Conservation (phyloP, 257 asterid species). For the Solanum microdontum region DNA sequence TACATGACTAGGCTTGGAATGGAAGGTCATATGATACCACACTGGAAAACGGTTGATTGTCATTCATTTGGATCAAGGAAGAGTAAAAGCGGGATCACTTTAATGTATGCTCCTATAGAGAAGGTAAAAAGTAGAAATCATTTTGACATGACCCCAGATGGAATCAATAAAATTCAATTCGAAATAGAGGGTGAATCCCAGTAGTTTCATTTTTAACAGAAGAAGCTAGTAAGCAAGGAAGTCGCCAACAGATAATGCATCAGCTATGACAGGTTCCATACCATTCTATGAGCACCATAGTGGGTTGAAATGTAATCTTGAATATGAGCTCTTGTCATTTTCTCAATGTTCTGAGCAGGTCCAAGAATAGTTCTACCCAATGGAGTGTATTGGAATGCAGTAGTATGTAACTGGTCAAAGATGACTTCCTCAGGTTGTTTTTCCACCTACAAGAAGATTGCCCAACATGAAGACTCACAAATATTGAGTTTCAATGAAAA, state of each 20-base stretch:
- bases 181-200: not conserved
- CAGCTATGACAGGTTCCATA: slow-evolving; percentile 9
- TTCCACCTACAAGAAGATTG: slow-evolving; percentile 47
- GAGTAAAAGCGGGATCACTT: not conserved
- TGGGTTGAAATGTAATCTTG: slow-evolving; percentile 57
- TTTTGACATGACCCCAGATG: not conserved
- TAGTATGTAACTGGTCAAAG: slow-evolving; percentile 81
- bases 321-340: slow-evolving; percentile 40
- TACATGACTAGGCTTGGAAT: not conserved
- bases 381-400: slow-evolving; percentile 85
- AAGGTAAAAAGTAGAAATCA: not conserved
- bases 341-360: slow-evolving; percentile 57
- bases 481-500: not conserved
- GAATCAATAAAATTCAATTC: not conserved
- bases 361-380: slow-evolving; percentile 85
- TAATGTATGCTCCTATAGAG: not conserved
- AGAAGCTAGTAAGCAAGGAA: not conserved
- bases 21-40: not conserved
- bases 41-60: not conserved
- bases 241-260: not conserved
- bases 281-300: slow-evolving; percentile 72
- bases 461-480: not conserved
- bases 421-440: slow-evolving; percentile 70
- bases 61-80: not conserved
- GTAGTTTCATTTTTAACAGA: not conserved